Evolutionary conservation across 345 rosid genomes (phyloP).

Genomic region (Eucalyptus shirleyi): DNA sequence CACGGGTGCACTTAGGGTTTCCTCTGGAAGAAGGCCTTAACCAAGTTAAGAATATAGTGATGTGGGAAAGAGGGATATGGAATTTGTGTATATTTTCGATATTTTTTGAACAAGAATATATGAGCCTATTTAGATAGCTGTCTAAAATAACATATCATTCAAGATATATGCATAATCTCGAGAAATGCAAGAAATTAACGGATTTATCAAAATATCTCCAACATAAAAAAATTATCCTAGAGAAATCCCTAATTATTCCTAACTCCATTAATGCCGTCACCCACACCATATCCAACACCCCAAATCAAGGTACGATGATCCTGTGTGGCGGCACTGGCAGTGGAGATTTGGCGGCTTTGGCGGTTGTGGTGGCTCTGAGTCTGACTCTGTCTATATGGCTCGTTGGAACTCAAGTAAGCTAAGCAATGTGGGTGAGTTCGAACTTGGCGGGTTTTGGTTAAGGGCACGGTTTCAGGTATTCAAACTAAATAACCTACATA

Average conservation of each 20-base stretch:
- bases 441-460: not conserved
- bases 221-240: not conserved
- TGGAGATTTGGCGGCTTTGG: not conserved
- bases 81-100: not conserved
- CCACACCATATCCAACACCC: not conserved
- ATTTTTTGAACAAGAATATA: not conserved
- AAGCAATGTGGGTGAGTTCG: not conserved
- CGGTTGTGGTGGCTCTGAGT: not conserved
- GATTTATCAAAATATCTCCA: not conserved
- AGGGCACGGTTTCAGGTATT: not conserved
- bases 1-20: not conserved
- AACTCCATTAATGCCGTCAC: not conserved
- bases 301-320: not conserved
- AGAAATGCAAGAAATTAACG: too few species aligned
- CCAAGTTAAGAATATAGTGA: not conserved
- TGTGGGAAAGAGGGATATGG: not conserved
- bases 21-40: not conserved
- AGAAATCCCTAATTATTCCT: too few species aligned
- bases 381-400: not conserved
- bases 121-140: not conserved
- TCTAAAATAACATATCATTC: not conserved
- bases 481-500: not conserved
- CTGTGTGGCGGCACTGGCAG: not conserved
- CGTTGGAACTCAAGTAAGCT: not conserved
- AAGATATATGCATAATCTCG: too few species aligned